Conservation (phyloP, 2,329 filamentous ascomycete genomes). For the Teratosphaeria viscida region DNA sequence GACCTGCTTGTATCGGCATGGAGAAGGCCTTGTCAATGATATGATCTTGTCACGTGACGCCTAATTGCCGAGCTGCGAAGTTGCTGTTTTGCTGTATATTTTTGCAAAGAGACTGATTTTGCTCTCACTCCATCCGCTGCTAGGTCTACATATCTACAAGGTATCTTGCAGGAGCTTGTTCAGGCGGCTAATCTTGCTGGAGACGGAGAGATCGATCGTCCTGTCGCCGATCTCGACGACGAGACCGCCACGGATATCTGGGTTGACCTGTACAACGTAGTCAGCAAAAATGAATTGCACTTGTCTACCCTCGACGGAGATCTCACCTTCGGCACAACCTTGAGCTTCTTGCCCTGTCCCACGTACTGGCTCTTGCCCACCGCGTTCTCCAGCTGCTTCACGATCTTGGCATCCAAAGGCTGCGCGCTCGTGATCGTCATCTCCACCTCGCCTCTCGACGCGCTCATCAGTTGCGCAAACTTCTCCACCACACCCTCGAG, state of each 20-base stretch:
- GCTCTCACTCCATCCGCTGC: neutral
- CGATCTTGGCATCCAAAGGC: slow-evolving; percentile 78
- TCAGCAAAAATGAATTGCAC: slow-evolving; percentile 2
- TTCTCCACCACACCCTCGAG: slow-evolving; percentile 76
- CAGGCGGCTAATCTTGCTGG: slow-evolving; percentile 89
- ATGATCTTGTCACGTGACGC: neutral
- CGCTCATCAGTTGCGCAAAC: slow-evolving; percentile 79
- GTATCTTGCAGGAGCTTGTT: slow-evolving; percentile 98
- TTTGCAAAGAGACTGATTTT: neutral
- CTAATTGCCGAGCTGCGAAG: neutral
- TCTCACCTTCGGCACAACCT: slow-evolving; percentile 72
- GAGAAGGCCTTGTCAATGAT: neutral
- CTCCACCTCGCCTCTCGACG: slow-evolving; percentile 86
- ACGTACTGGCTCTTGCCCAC: slow-evolving; percentile 84
- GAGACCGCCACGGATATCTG: slow-evolving; percentile 86
- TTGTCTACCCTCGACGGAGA: neutral
- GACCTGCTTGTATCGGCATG: neutral
- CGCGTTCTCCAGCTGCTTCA: slow-evolving; percentile 75
- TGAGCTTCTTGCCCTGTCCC: slow-evolving; percentile 90
- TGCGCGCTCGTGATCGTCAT: slow-evolving; percentile 81
- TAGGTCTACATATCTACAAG: slow-evolving; percentile 59
- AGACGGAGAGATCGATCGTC: slow-evolving; percentile 95
- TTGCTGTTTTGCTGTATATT: neutral
- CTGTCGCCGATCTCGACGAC: slow-evolving; percentile 95
- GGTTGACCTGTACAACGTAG: slow-evolving; percentile 59